Evolutionary conservation across 192 early-diverging fungal species (phyloP).

Genomic region (Lobosporangium transversale): DNA sequence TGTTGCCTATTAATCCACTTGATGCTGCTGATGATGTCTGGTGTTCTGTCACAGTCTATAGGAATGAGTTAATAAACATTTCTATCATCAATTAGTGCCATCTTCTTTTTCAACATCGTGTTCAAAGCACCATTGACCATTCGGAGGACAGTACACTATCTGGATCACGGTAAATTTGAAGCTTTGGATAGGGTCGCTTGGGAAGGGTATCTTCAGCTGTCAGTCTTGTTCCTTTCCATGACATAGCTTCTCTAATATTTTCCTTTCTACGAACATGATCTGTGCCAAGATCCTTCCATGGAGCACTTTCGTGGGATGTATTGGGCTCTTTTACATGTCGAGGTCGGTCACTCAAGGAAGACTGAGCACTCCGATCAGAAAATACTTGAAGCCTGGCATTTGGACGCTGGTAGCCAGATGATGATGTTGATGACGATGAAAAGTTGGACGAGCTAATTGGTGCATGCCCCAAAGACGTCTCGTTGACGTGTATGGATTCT

Average conservation of each 20-base stretch:
- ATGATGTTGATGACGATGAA: not conserved
- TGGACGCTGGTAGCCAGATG: not conserved
- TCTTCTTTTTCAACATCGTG: too few relatives aligned
- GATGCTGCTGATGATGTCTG: too few relatives aligned
- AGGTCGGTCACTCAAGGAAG: not conserved
- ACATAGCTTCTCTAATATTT: conserved; percentile 66
- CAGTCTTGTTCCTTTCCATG: conserved; percentile 70
- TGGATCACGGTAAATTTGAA: conserved; percentile 45
- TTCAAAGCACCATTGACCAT: too few relatives aligned
- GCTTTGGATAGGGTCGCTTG: conserved; percentile 12
- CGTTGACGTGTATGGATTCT: conserved; percentile 32
- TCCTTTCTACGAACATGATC: conserved; percentile 73
- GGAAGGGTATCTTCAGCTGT: conserved; percentile 30
- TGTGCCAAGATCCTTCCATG: conserved; percentile 73
- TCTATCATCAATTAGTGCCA: too few relatives aligned
- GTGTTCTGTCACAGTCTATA: too few relatives aligned
- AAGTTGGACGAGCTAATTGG: conserved; percentile 9
- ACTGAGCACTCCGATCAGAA: conserved; percentile 18
- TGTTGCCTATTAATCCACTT: too few relatives aligned
- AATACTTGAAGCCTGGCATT: conserved; percentile 33
- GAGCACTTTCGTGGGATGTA: conserved; percentile 1
- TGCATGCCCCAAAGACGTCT: not conserved
- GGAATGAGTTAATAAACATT: too few relatives aligned
- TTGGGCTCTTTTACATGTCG: not conserved
- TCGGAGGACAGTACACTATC: too few relatives aligned